These are phyloP conservation scores for Russula abietina DNA, from an alignment of 768 basidiomycete species.

Conservation along the genomic window DNA sequence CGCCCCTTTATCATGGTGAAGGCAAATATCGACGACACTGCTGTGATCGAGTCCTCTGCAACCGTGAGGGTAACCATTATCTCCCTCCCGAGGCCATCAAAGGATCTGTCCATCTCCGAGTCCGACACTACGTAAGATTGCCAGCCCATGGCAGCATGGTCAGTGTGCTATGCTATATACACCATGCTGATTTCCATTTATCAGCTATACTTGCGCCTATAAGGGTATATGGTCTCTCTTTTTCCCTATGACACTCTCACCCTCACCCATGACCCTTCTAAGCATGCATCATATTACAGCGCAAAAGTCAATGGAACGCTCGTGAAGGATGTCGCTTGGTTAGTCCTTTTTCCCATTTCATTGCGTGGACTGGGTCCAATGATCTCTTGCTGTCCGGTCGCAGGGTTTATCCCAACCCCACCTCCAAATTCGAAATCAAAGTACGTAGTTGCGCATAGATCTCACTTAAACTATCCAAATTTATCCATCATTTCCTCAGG, in stretches of 20 bases:
- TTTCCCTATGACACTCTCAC: background rate
- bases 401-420: slow-evolving; percentile 64
- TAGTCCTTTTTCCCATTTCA: slow-evolving; percentile 23
- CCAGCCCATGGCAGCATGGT: slow-evolving; percentile 9
- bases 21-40: slow-evolving; percentile 43
- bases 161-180: background rate
- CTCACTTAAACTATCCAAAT: background rate
- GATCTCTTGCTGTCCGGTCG: background rate
- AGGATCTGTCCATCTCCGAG: slow-evolving; percentile 40
- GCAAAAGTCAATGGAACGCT: slow-evolving; percentile 43
- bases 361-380: background rate
- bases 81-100: slow-evolving; percentile 57
- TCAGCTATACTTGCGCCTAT: slow-evolving; percentile 10
- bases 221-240: slow-evolving; percentile 1
- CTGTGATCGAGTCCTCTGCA: slow-evolving; percentile 52
- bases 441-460: slow-evolving; percentile 31
- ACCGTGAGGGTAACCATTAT: slow-evolving; percentile 69
- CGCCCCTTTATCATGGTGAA: slow-evolving; percentile 37
- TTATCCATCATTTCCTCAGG: background rate
- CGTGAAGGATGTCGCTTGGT: slow-evolving; percentile 65
- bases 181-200: slow-evolving; percentile 1
- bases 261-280: slow-evolving; percentile 27
- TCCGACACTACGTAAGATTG: slow-evolving; percentile 47
- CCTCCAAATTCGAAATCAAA: slow-evolving; percentile 57
- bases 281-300: slow-evolving; percentile 62